Base-by-base conservation (phyloP, 228 moss, liverwort and hornwort genomes). In the Sphagnum magellanicum region DNA sequence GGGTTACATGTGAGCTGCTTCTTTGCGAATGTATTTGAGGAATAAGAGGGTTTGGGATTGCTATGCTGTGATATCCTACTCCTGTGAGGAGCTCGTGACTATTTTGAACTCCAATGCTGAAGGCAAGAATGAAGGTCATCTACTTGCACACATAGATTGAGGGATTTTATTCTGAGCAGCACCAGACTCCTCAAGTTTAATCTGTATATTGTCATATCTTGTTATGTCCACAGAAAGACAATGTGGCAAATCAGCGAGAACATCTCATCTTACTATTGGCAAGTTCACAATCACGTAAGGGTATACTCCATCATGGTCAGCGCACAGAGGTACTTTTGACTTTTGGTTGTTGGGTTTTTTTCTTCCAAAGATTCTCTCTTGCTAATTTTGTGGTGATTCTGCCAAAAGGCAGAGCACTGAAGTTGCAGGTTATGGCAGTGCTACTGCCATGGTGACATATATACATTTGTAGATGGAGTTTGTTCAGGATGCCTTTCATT, bases 231-330 rank as follows among this genome's bases (percentile, higher is more conserved):
- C 83, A 97, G 97, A 81, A 75, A 66, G 90, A 91, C 59, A 97
- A 97, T 74, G 93, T 93, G 65, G 81, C 88, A 62, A 97, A 97
- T 73, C 97, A 97, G 74, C 88, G 96, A 71, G 96, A 96, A 76
- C 84, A 97, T 80, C 82, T 97, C 49, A 79, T 97, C 55, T 88
- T 97, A 50, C 87, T 93, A 52, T 83, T 97, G 73, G 78, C 90
- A 53, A 97, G 91, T 60, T 79, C 91, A 6, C 97, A 97, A 73
- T 84, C 93, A 52, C 75, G 84, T 50, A 63, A 93, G n/a, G 81
- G 81, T 66, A 75, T 88, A 49, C 82, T 84, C 74, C 50, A 76
- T 66, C 81, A 84, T 77, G 58, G 81, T 3, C 79, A 91, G 64
- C 49, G 70, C 50, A 81, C 32, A 32, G 32, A 87, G 89, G 91